These are phyloP conservation scores for Syzygium grande DNA, from an alignment of 345 rosid genomes.

Conservation along the genomic window DNA sequence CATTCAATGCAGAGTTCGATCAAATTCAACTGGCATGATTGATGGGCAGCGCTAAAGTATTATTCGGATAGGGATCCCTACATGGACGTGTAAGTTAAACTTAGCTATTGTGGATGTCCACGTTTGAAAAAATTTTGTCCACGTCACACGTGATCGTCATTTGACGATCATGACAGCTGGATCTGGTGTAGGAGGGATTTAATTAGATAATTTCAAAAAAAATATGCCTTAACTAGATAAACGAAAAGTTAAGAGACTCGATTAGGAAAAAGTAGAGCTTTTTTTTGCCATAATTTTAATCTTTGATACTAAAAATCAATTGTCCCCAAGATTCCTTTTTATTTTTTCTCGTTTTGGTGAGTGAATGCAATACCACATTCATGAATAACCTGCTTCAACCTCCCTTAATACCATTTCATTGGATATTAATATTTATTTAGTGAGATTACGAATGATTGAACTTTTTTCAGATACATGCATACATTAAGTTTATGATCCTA, in stretches of 20 bases:
- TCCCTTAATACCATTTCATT: background rate
- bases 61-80: fast-evolving
- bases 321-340: background rate
- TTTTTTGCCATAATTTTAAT: background rate
- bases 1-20: background rate
- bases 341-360: background rate
- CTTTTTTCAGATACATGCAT: background rate
- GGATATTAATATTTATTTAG: background rate
- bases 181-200: background rate
- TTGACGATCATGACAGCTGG: fast-evolving
- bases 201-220: no score
- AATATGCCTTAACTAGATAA: no score
- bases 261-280: background rate
- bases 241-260: background rate
- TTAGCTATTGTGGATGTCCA: background rate
- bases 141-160: background rate
- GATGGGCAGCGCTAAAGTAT: background rate
- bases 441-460: background rate
- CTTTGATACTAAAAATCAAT: background rate
- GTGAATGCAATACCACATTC: background rate
- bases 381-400: background rate
- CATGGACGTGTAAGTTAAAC: background rate
- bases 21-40: background rate
- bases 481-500: background rate
- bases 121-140: background rate